Evolutionary conservation across 1,284 basidiomycete genomes (phyloP).

Genomic region (Irpex lacteus): DNA sequence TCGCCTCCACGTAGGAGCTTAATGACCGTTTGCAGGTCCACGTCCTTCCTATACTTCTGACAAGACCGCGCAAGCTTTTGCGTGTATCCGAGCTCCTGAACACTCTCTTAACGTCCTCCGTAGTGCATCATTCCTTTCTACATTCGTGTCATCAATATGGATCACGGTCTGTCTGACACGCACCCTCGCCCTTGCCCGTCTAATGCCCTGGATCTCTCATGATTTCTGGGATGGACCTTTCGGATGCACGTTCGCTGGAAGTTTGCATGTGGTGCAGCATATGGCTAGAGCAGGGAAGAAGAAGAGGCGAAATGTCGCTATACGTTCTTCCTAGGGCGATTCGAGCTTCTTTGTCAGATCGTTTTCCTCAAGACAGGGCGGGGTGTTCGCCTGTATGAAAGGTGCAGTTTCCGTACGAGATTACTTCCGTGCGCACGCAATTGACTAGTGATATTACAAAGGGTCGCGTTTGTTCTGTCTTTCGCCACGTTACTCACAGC

Average conservation of each 20-base stretch:
- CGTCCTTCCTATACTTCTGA: constrained; percentile 60
- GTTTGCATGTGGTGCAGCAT: constrained; percentile 73
- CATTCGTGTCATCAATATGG: constrained; percentile 71
- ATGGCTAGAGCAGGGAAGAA: constrained; percentile 66
- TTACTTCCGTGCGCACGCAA: constrained; percentile 24
- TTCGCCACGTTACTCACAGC: constrained; percentile 63
- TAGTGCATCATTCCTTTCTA: constrained; percentile 68
- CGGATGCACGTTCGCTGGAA: constrained; percentile 65
- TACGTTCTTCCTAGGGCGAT: constrained; percentile 74
- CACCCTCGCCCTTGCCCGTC: constrained; percentile 56
- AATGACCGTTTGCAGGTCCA: constrained; percentile 47
- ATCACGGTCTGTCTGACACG: constrained; percentile 64
- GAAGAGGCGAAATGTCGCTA: constrained; percentile 74
- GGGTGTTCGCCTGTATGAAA: constrained; percentile 44
- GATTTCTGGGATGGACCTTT: constrained; percentile 75
- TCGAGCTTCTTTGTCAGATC: constrained; percentile 53
- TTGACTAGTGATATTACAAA: constrained; percentile 14
- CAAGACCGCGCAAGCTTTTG: constrained; percentile 52
- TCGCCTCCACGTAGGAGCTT: background rate
- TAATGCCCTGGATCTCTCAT: constrained; percentile 65
- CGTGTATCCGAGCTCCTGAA: constrained; percentile 36
- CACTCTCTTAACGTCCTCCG: constrained; percentile 50
- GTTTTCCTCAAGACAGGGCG: constrained; percentile 49
- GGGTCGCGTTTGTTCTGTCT: constrained; percentile 55
- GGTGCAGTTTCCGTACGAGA: constrained; percentile 36